Evolutionary conservation across 768 basidiomycete genomes (phyloP), one percentile per base, ranked within the genome.

Genomic region (Candolleomyces eurysporus): DNA sequence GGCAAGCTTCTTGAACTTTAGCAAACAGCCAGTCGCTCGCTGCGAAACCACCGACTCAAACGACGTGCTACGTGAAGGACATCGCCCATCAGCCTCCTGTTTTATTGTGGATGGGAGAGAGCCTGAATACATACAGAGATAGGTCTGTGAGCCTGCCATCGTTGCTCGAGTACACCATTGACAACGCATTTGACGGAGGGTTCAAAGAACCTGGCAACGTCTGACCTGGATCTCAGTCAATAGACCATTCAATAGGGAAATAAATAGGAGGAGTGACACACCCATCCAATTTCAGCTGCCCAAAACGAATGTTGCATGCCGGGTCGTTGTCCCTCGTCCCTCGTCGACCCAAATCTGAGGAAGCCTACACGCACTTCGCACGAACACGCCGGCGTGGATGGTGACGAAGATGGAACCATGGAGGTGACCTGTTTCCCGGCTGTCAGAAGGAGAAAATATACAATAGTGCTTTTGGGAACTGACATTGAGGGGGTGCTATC

Each of bases 11-110:
- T 45, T 76, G 76, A 2, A 86, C 76, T 52, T 74, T 72, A 2
- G 71, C 67, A 64, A 76, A 82, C n/a, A 87, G 67, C 76, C 80
- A 86, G 55, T 84, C 81, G 60, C 80, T 85, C 0, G 83, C 82
- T 14, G 82, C 80, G 66, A 86, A 86, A 0, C 84, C 85, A 22
- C 85, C 85, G 3, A 87, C 84, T 1, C 87, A 76, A 36, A 81
- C 74, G 26, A 80, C 75, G 26, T 75, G 73, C 80, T 80, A 45
- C 40, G 58, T 5, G 17, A n/a, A 11, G 36, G 11, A 36, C 36
- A 3, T 6, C 26, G 8, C 52, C 32, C 42, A 19, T 30, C 19
- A 9, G 55, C 32, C 5, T n/a, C n/a, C 5, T 17, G 2, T 26
- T 8, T 1, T 19, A 39, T 11, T 32, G 54, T 22, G 54, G 22